Evolutionary conservation across 2,329 filamentous ascomycete genomes (phyloP).

Genomic region (Tolypocladium pustulatum): DNA sequence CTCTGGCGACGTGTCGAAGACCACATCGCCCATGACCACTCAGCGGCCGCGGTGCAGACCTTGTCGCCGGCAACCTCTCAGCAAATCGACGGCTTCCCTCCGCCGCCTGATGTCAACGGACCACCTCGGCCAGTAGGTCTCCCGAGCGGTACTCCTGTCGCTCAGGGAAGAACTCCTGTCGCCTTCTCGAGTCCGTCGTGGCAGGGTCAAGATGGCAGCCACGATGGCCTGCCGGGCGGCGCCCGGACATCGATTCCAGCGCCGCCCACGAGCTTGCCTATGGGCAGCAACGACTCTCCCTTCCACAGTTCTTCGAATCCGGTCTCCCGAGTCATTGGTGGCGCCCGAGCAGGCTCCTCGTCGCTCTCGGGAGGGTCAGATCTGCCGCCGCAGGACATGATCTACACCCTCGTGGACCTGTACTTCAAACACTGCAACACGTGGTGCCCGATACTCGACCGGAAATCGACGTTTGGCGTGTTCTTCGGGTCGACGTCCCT

Average conservation of each 20-base stretch:
- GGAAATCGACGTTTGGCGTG: constrained; percentile 27
- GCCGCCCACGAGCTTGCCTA: background rate
- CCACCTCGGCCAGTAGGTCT: constrained; percentile 7
- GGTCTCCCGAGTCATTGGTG: background rate
- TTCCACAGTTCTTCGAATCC: background rate
- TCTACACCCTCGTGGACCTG: constrained; percentile 49
- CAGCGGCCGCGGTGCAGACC: constrained; percentile 5
- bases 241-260: constrained; percentile 4
- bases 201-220: constrained; percentile 16
- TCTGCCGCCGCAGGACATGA: constrained; percentile 48
- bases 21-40: constrained; percentile 26
- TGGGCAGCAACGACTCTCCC: background rate
- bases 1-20: constrained; percentile 31
- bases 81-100: constrained; percentile 12
- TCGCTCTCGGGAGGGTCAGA: constrained; percentile 30
- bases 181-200: constrained; percentile 23
- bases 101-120: constrained; percentile 10
- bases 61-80: constrained; percentile 22
- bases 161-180: constrained; percentile 25
- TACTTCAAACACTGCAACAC: constrained; percentile 57
- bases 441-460: constrained; percentile 39
- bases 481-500: constrained; percentile 30
- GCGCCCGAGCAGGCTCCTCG: constrained; percentile 13
- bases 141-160: constrained; percentile 8
- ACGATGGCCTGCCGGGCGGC: constrained; percentile 10